Conservation (phyloP, 176 grass and related monocot species). For the maize (Zea mays) region DNA sequence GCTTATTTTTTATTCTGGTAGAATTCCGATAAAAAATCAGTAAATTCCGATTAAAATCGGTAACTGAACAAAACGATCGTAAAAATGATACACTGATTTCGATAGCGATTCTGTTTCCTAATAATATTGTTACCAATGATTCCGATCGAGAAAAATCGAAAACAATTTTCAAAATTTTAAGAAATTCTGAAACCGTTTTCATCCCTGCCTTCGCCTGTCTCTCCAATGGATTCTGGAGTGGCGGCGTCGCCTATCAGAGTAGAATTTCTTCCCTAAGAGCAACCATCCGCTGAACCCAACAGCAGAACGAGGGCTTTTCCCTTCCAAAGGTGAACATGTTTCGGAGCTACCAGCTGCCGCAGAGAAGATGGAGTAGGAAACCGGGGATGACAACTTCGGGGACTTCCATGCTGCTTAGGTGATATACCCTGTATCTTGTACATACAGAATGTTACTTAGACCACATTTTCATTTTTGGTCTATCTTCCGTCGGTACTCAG, state of each 20-base stretch:
- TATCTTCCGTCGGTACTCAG: too few relatives aligned
- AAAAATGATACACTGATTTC: too few relatives aligned
- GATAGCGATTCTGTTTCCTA: too few relatives aligned
- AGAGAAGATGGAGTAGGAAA: constrained; percentile 45
- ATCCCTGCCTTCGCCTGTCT: constrained; percentile 56
- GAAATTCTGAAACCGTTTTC: too few relatives aligned
- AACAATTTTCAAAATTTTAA: too few relatives aligned
- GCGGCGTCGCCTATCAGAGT: constrained; percentile 49
- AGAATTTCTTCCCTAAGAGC: constrained; percentile 49
- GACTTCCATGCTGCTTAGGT: constrained; percentile 88
- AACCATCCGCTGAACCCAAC: background rate
- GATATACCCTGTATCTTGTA: constrained; percentile 63
- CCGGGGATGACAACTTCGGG: constrained; percentile 77
- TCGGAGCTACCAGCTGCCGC: constrained; percentile 35
- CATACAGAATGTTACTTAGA: constrained; percentile 37
- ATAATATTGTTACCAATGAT: too few relatives aligned
- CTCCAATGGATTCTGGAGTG: constrained; percentile 47
- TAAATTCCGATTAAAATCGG: too few relatives aligned
- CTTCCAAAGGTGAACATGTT: constrained; percentile 11
- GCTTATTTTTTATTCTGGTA: too few relatives aligned
- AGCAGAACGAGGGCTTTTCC: background rate
- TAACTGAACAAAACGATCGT: too few relatives aligned
- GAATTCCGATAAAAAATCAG: too few relatives aligned
- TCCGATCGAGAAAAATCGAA: too few relatives aligned
- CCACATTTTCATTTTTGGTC: constrained; percentile 10